phyloP scores from a whole-genome alignment of 2,329 filamentous ascomycete species.

The Aschersonia sp. region DNA sequence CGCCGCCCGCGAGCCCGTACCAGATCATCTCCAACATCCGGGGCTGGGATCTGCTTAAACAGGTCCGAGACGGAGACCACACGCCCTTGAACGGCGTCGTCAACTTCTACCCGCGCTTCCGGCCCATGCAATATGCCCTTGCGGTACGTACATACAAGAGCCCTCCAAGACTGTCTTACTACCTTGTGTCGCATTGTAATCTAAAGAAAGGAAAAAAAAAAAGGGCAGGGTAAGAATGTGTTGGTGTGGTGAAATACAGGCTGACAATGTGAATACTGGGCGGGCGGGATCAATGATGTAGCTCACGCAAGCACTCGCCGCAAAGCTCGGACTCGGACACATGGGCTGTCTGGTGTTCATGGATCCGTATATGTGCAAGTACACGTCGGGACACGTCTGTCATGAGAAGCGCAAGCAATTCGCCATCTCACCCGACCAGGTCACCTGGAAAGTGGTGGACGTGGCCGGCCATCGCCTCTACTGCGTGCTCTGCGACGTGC shows the following conservation, averaged over 20 bases:
- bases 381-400: conserved; percentile 15
- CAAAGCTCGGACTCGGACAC: conserved; percentile 13
- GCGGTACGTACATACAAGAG: conserved; percentile 11
- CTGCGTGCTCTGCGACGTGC: conserved; percentile 23
- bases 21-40: conserved; percentile 30
- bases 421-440: conserved; percentile 17
- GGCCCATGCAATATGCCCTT: conserved; percentile 21
- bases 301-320: conserved; percentile 22
- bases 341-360: conserved; percentile 16
- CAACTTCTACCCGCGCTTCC: conserved; percentile 32
- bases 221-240: no score
- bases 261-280: background rate
- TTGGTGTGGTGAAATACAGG: background rate
- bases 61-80: conserved; percentile 26
- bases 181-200: no score
- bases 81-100: conserved; percentile 18
- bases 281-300: conserved; percentile 5
- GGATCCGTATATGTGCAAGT: conserved; percentile 16
- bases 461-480: conserved; percentile 27
- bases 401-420: conserved; percentile 20
- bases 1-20: conserved; percentile 31
- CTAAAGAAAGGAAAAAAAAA: no score
- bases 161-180: no score
- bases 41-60: conserved; percentile 24
- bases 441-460: conserved; percentile 25